Percentiles rank a stretch among this genome's conserved stretches.
These are phyloP conservation scores for Podaxis carcinomalis DNA, from an alignment of 768 basidiomycete species.

Conservation along the genomic window DNA sequence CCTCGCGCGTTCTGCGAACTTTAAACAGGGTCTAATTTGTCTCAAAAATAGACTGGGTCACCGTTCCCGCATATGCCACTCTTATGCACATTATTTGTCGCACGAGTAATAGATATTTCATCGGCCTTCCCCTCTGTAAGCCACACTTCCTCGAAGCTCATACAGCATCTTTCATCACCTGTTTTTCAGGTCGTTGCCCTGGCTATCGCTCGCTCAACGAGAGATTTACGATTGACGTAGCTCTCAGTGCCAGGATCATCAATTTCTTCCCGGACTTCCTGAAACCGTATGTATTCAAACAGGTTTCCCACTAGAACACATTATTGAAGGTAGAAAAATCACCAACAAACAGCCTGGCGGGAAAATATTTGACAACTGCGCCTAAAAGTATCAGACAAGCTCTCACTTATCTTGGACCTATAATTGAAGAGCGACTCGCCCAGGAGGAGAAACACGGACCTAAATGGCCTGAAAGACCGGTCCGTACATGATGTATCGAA, in stretches of 20 bases:
- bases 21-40: not conserved
- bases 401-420: constrained; percentile 11
- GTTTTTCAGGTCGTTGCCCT: constrained; percentile 29
- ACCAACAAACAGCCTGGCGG: constrained; percentile 7
- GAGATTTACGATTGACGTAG: constrained; percentile 17
- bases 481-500: not conserved
- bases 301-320: not conserved
- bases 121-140: constrained; percentile 11
- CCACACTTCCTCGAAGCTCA: not conserved
- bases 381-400: constrained; percentile 11
- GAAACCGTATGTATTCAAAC: constrained; percentile 15
- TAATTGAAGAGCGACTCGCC: constrained; percentile 12
- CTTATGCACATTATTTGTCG: not conserved
- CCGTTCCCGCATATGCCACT: not conserved
- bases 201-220: constrained; percentile 30
- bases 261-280: constrained; percentile 18
- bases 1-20: not conserved
- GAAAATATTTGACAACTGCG: constrained; percentile 11
- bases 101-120: constrained; percentile 6
- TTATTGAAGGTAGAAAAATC: too few relatives aligned
- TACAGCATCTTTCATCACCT: not conserved
- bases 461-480: constrained; percentile 13
- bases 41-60: not conserved
- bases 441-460: constrained; percentile 11
- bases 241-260: constrained; percentile 15